These are phyloP conservation scores for Elaphomyces granulatus DNA, from an alignment of 495 filamentous ascomycete species.

Conservation along the genomic window DNA sequence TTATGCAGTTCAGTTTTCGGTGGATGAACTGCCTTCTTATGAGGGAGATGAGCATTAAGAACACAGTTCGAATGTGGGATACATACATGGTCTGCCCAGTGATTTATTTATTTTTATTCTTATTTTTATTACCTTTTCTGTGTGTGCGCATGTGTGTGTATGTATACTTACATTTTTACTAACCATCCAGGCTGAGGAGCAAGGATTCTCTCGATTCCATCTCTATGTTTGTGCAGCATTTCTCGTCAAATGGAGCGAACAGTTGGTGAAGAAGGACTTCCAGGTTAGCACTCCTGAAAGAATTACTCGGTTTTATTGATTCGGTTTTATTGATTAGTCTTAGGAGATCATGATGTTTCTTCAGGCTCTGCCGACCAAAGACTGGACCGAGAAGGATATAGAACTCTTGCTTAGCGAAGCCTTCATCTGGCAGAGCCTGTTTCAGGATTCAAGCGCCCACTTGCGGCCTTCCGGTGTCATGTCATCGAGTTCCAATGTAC, in stretches of 20 bases:
- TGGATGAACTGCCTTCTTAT: conserved; percentile 99
- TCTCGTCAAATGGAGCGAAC: conserved; percentile 95
- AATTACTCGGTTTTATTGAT: too few species aligned
- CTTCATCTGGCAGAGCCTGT: conserved; percentile 90
- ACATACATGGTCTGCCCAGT: conserved; percentile 69
- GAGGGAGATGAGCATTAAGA: conserved; percentile 90
- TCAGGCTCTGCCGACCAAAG: conserved; percentile 82
- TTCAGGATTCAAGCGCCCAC: conserved; percentile 78
- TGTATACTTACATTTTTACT: too few species aligned
- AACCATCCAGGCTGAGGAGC: conserved; percentile 95
- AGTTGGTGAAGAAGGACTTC: conserved; percentile 94
- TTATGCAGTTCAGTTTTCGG: conserved; percentile 96
- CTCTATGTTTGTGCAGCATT: conserved; percentile 97
- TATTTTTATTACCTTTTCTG: too few species aligned
- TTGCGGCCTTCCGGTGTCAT: conserved; percentile 38
- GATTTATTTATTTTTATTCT: background rate
- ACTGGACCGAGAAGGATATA: conserved; percentile 96
- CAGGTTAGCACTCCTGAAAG: conserved; percentile 15
- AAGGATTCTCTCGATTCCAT: conserved; percentile 96
- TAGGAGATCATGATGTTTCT: conserved; percentile 99
- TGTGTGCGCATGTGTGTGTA: too few species aligned
- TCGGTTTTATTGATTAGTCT: conserved; percentile 2
- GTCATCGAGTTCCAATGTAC: background rate
- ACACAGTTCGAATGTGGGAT: conserved; percentile 98
- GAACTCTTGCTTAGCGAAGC: conserved; percentile 90